Evolutionary conservation across 176 grass and related monocot genomes (phyloP), one percentile per base, ranked within the genome.

Genomic region (Musa itinerans): DNA sequence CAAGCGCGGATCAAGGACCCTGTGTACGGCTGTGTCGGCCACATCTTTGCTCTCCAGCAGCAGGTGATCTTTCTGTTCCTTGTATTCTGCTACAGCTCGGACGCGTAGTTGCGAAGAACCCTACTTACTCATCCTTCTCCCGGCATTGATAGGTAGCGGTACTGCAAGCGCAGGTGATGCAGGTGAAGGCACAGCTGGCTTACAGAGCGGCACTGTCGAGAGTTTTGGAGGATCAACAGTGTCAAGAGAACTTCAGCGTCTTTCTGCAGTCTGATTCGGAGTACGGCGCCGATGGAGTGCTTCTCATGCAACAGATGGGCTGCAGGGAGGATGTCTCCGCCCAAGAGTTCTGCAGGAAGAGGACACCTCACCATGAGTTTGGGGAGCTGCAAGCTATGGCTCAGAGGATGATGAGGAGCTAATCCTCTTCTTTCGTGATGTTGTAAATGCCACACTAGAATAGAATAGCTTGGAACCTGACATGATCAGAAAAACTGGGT

Each of bases 1-100:
- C 94, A 93, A 74, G 80, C 94, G 0, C 71, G 90, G 72, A 83
- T 98, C 82, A 85, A 82, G 43, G 94, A 98, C 73, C 90, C 90
- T 4, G 90, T 98, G 62, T 89, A 98, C 15, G 94, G 90, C 2
- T 98, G 90, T 65, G 90, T 93, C 53, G 86, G 90, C 0, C 88
- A 97, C 74, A 97, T 97, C 84, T 98, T 93, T 57, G 90, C 94
- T 0, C 84, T 98, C n/a, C 90, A 98, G 79, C 86, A 98, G 24
- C 90, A 97, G 85, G 92, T 91, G 3, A 13, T 50, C 20, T 10
- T 17, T 59, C 65, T 67, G 48, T 49, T 71, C 0, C 2, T 16
- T 72, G 2, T 24, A 10, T 77, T 14, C 34, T 0, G 34, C 4
- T 43, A 6, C 34, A 43, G 34, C 4, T 43, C 34, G 34, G 34